phyloP scores from a whole-genome alignment of 495 filamentous ascomycete species.

The Annulohypoxylon stygium region DNA sequence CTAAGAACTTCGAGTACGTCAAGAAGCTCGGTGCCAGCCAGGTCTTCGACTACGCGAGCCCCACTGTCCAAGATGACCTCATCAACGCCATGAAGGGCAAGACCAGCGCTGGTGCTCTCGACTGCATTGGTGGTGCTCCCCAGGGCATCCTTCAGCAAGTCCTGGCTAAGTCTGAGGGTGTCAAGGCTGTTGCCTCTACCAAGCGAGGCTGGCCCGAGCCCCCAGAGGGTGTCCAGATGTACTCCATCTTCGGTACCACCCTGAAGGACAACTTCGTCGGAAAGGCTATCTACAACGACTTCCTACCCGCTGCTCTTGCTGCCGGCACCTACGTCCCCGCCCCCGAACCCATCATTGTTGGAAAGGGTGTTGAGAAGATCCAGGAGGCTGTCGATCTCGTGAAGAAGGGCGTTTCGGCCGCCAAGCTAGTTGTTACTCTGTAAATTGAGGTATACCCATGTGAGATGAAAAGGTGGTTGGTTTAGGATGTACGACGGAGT shows the following conservation, averaged over 20 bases:
- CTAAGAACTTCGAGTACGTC: constrained; percentile 66
- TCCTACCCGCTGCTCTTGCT: constrained; percentile 33
- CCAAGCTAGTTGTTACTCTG: constrained; percentile 57
- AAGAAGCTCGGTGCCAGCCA: constrained; percentile 66
- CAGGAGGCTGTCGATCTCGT: constrained; percentile 42
- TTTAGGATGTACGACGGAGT: not conserved
- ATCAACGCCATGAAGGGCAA: constrained; percentile 49
- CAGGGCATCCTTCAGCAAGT: constrained; percentile 42
- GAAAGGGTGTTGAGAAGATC: constrained; percentile 39
- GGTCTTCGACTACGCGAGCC: constrained; percentile 70
- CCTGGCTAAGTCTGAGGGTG: constrained; percentile 23
- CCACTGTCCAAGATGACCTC: constrained; percentile 51
- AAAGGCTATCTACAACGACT: constrained; percentile 47
- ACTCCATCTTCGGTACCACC: constrained; percentile 34
- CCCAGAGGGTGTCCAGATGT: constrained; percentile 33
- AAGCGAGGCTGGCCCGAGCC: constrained; percentile 42
- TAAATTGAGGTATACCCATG: constrained; percentile 23
- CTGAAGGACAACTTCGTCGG: constrained; percentile 52
- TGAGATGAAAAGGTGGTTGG: not conserved
- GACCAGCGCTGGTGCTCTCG: constrained; percentile 40
- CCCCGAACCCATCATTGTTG: constrained; percentile 35
- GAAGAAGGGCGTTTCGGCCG: constrained; percentile 58
- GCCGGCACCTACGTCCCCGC: constrained; percentile 33
- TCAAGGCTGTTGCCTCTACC: constrained; percentile 40
- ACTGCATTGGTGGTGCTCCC: constrained; percentile 35